Base-by-base conservation (phyloP, 768 basidiomycete species). In the Podaxis sp. region DNA sequence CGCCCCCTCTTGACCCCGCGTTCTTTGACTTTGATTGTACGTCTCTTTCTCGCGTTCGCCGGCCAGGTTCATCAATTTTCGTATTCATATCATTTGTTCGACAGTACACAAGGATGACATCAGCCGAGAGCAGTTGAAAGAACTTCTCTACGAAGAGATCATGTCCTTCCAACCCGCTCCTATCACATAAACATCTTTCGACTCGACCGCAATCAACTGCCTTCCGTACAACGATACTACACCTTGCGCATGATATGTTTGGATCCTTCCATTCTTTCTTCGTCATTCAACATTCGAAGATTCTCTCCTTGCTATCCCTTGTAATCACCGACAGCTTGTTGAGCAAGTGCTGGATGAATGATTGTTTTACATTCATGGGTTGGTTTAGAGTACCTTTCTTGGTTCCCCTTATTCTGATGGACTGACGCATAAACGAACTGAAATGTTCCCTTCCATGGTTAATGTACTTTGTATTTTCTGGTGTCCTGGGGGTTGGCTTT, bases 21-120 rank as follows among this genome's bases (percentile, higher is more conserved):
- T 99, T 99, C 82, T 99, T 99, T 75, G 95, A 96, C 71, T 99
- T 99, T 73, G 97, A 99, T 74, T 77, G 91, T 93, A 67, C 4
- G 46, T 11, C 8, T 5, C 19, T 22, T 56, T 83, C 3, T 58
- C 15, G 15, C 33, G 33, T 56, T 38, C 6, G 22, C 57, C 46
- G 13, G 33, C 7, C 39, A 36, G 12, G 9, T 17, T 56, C 28
- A 46, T 38, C 48, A 38, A 64, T 17, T 22, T 17, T 22, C 53
- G 48, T 52, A 19, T 9, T 60, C 44, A 26, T 30, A 38, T 39
- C 55, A 59, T 64, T 51, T 46, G 38, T 52, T 38, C 30, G 51
- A 19, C 74, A 93, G 92, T 94, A 67, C 91, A 95, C 81, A 96
- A 98, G 81, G 96, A 97, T 68, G 93, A 94, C 66, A 95, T 97